Percentiles rank a stretch among this genome's conserved stretches.
Evolutionary conservation across 2,329 filamentous ascomycete genomes (phyloP).

Genomic region (Xylaria sp.): DNA sequence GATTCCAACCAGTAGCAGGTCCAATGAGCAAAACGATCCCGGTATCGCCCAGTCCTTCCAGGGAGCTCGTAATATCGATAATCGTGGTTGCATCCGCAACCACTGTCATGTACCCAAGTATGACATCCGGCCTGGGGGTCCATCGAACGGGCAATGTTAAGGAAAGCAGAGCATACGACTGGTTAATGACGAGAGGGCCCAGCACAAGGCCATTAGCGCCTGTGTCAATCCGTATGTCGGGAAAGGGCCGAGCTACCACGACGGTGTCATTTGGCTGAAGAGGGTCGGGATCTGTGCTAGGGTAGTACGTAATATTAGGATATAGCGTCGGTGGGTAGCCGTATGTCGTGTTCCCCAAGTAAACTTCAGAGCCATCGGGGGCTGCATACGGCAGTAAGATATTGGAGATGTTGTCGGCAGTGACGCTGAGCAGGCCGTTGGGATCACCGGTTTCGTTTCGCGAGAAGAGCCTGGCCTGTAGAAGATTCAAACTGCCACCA

Average conservation of each 20-base stretch:
- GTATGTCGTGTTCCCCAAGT: slow-evolving; percentile 66
- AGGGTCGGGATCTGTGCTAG: slow-evolving; percentile 56
- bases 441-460: slow-evolving; percentile 69
- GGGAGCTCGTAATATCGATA: slow-evolving; percentile 68
- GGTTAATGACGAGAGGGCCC: slow-evolving; percentile 79
- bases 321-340: slow-evolving; percentile 80
- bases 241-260: slow-evolving; percentile 61
- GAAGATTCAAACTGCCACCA: slow-evolving; percentile 61
- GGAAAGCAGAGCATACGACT: slow-evolving; percentile 79
- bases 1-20: slow-evolving; percentile 73
- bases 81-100: slow-evolving; percentile 76
- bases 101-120: slow-evolving; percentile 86
- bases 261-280: slow-evolving; percentile 56
- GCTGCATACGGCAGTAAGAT: slow-evolving; percentile 72
- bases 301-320: slow-evolving; percentile 78
- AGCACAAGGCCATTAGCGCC: slow-evolving; percentile 72
- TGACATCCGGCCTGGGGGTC: slow-evolving; percentile 67
- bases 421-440: slow-evolving; percentile 72
- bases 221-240: slow-evolving; percentile 61
- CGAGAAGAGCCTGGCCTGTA: slow-evolving; percentile 80
- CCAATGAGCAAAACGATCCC: slow-evolving; percentile 78
- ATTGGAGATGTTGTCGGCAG: slow-evolving; percentile 59
- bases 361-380: slow-evolving; percentile 67
- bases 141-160: slow-evolving; percentile 83
- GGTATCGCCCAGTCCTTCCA: slow-evolving; percentile 76